These are phyloP conservation scores for Dactylonectria macrodidyma DNA, from an alignment of 2,329 filamentous ascomycete genomes.

Conservation along the genomic window DNA sequence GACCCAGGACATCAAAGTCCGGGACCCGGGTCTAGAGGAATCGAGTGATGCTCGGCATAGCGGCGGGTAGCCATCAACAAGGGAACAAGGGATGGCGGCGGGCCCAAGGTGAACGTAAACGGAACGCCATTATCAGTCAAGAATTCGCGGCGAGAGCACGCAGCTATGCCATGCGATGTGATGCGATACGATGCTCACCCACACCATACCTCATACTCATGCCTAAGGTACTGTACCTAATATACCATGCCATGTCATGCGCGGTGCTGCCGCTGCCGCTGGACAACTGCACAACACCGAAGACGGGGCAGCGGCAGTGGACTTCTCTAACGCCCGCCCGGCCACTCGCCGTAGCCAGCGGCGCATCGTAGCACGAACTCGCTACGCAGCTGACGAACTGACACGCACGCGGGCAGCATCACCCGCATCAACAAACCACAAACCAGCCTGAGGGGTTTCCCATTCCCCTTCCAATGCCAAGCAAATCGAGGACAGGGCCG, in stretches of 20 bases:
- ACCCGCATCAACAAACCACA: background rate
- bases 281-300: slow-evolving; percentile 6
- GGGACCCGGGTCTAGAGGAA: background rate
- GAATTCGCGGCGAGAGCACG: background rate
- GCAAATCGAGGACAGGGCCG: background rate
- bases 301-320: background rate
- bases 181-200: slow-evolving; percentile 15
- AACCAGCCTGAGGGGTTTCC: background rate
- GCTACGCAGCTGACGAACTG: background rate
- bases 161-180: background rate
- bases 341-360: slow-evolving; percentile 4
- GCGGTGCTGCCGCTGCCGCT: slow-evolving; percentile 8
- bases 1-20: background rate
- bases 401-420: background rate
- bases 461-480: background rate
- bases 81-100: slow-evolving; percentile 1
- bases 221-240: no score
- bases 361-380: background rate
- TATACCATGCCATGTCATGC: slow-evolving; percentile 18
- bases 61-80: background rate
- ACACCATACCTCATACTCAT: background rate
- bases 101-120: slow-evolving; percentile 2
- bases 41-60: slow-evolving; percentile 4
- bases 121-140: slow-evolving; percentile 22
- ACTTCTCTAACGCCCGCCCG: slow-evolving; percentile 8